Evolutionary conservation across 805 yeast species (phyloP), one percentile per base, ranked within the genome.

Genomic region (Saccharomyces kudriavzevii): DNA sequence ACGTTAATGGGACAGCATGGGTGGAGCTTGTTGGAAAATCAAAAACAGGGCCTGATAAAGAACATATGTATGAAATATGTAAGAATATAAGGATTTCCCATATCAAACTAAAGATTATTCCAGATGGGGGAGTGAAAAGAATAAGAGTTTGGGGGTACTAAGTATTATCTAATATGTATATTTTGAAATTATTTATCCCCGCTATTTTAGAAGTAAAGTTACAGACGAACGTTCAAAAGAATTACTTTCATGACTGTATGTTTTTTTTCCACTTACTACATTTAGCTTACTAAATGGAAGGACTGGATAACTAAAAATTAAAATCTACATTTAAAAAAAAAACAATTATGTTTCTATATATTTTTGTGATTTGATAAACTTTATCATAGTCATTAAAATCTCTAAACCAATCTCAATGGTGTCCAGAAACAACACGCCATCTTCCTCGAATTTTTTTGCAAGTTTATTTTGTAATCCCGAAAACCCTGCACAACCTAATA

Each of bases 71-170:
- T 65, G 60, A 56, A 24, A 61, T 71, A 10, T 60, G 59, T 27
- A 62, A 56, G 29, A 68, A 72, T 4, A 68, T 75, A 17, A 64
- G 70, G 0, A 80, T 69, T 61, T 79, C 90, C 9, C 96, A 90
- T 67, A 87, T 90, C 29, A 82, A 83, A 63, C 69, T 92, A 60
- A 82, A 87, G 9, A 85, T 92, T 69, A 86, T 90, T 59, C 99
- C 99, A 24, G 99, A 92, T 67, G 99, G 99, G 49, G 99, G 99
- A 56, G 89, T 90, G 53, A 92, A 92, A 76, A 81, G 99, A 68
- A 72, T 92, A 40, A 80, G 96, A 59, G 94, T 91, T 27, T 80
- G 81, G 63, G 98, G 97, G 8, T 45, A 50, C 43, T 66, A 55
- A 53, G 8, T 6, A 17, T 17, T 35, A 35, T 17, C 17, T 35